Conservation (phyloP, 1,284 basidiomycete species). For the Trichosporon inkin region DNA sequence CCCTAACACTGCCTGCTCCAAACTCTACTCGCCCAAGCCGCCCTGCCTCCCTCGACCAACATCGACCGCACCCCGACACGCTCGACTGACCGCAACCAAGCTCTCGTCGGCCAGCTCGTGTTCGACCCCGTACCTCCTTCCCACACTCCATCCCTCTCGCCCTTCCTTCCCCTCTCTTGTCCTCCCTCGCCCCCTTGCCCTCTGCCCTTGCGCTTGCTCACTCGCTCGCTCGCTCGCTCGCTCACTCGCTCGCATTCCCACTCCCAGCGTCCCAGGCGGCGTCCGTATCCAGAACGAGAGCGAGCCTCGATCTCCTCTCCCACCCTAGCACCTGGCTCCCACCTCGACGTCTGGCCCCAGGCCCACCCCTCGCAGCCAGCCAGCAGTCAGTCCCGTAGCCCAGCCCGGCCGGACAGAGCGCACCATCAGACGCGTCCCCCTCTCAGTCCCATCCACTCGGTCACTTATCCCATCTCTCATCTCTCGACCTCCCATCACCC, state of each 20-base stretch:
- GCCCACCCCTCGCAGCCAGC: no score
- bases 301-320: background rate
- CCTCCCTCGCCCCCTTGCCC: background rate
- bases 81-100: no score
- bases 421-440: constrained; percentile 7
- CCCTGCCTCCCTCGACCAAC: background rate
- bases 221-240: no score
- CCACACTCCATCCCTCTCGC: background rate
- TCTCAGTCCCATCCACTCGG: constrained; percentile 1
- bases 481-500: constrained; percentile 6
- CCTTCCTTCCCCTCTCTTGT: background rate
- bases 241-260: constrained; percentile 1
- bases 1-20: constrained; percentile 7
- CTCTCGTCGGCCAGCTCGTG: background rate
- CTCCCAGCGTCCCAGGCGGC: background rate
- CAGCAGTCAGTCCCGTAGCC: background rate
- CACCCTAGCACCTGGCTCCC: background rate
- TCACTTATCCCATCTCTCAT: constrained; percentile 2
- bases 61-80: no score
- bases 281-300: background rate
- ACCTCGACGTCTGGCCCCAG: no score
- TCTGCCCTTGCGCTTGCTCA: constrained; percentile 1
- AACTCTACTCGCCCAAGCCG: constrained; percentile 8
- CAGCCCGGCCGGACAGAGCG: background rate
- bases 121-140: constrained; percentile 6